These are phyloP conservation scores for Fusarium xylarioides DNA, from an alignment of 2,329 filamentous ascomycete genomes.

Conservation along the genomic window DNA sequence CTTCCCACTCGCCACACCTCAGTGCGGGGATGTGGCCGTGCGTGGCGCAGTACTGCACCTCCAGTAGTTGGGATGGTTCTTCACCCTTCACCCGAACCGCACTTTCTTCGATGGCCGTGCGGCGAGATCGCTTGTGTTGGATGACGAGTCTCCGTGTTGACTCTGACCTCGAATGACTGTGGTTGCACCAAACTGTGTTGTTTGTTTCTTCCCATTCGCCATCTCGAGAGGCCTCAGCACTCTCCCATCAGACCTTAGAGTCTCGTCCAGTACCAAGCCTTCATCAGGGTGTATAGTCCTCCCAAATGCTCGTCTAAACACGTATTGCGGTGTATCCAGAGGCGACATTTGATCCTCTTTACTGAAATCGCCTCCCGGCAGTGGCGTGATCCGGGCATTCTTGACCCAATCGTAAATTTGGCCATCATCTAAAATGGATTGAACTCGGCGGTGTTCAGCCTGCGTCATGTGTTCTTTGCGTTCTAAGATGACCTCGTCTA, in stretches of 20 bases:
- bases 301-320: slow-evolving; percentile 63
- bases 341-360: slow-evolving; percentile 59
- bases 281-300: slow-evolving; percentile 55
- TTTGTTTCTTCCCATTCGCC: slow-evolving; percentile 41
- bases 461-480: slow-evolving; percentile 79
- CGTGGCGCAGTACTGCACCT: slow-evolving; percentile 17
- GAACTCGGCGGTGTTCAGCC: slow-evolving; percentile 65
- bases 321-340: slow-evolving; percentile 55
- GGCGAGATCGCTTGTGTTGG: slow-evolving; percentile 19
- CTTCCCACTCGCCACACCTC: slow-evolving; percentile 17
- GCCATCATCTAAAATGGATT: slow-evolving; percentile 65
- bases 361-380: slow-evolving; percentile 42
- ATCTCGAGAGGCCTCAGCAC: slow-evolving; percentile 1
- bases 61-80: not conserved
- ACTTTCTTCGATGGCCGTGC: slow-evolving; percentile 46
- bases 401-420: slow-evolving; percentile 69
- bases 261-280: slow-evolving; percentile 50
- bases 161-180: slow-evolving; percentile 11
- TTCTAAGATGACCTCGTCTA: slow-evolving; percentile 85
- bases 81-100: slow-evolving; percentile 37
- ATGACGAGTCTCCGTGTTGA: slow-evolving; percentile 16
- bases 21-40: slow-evolving; percentile 14
- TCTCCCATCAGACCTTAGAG: slow-evolving; percentile 7
- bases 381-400: slow-evolving; percentile 57
- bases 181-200: slow-evolving; percentile 21